Conservation (phyloP, 495 filamentous ascomycete genomes). For the Trichoderma reesei region DNA sequence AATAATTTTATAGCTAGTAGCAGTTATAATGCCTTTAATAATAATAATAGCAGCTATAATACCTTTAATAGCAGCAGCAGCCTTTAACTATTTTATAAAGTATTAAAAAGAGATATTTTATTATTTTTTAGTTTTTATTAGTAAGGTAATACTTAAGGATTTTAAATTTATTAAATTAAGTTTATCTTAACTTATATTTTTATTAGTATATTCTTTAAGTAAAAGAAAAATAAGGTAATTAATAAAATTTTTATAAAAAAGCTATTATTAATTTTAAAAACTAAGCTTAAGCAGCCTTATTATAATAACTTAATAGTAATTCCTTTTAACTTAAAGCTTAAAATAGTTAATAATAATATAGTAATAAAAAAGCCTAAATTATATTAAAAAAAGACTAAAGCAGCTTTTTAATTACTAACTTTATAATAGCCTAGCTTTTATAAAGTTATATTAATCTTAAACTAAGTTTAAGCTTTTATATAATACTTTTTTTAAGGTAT, state of each 20-base stretch:
- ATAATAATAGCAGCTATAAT: constrained; percentile 13
- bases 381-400: no score
- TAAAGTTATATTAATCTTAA: not conserved
- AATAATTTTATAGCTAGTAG: no score
- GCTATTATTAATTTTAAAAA: not conserved
- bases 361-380: not conserved
- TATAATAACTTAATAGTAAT: not conserved
- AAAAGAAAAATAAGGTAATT: no score
- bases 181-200: no score
- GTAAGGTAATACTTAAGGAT: no score
- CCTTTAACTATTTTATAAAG: no score
- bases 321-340: constrained; percentile 6
- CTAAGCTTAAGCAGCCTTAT: not conserved
- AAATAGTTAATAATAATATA: not conserved
- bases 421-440: no score
- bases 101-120: not conserved
- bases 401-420: no score
- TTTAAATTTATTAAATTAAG: constrained; percentile 5
- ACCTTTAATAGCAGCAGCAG: constrained; percentile 11
- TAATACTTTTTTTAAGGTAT: not conserved
- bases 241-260: no score
- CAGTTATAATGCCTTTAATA: constrained; percentile 11
- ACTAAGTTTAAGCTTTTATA: not conserved
- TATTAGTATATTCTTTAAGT: no score
- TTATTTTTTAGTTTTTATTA: constrained; percentile 1